Evolutionary conservation across 2,329 filamentous ascomycete genomes (phyloP), one percentile per base, ranked within the genome.

Genomic region (Fusarium graminum): DNA sequence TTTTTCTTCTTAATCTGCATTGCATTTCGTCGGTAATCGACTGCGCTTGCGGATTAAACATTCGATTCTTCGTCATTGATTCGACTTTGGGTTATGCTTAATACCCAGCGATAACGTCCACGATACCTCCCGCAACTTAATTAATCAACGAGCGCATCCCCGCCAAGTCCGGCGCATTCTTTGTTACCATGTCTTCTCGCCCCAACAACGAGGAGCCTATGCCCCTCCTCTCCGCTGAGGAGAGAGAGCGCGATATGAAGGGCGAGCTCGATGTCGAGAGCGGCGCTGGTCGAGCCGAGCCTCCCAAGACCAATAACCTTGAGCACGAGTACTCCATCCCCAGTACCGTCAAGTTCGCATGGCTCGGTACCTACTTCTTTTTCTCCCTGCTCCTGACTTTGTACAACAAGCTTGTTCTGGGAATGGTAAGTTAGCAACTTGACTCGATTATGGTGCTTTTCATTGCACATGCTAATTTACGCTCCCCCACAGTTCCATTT

Each of bases 341-440:
- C 44, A 78, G 77, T 59, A 77, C 77, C 32, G 77, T 80, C 73
- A 84, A 84, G 74, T 82, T 83, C 64, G 77, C 80, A 51, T 84
- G 82, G 80, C 74, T 85, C 29, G 81, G 80, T 28, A 78, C 81
- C 55, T 86, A 86, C 73, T 86, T 86, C 71, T 77, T 82, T 70
- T 80, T 81, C 69, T 81, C 79, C 17, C 71, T 81, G 22, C 68
- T 78, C 57, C 75, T 88, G 53, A 88, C 85, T 9, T 78, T 88
- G 22, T 87, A 86, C 74, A 88, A 88, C 78, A 88, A 88, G 74
- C 78, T 85, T 29, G 83, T 88, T 22, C 75, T 88, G 56, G 82
- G 82, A 69, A 80, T 80, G 74, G 82, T 83, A 73, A 69, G 79
- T 77, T 41, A 11, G 25, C 41, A 25, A 30, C 25, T 32, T 26